Conservation (phyloP, 331 rosid species). For the Rosa hybrid region DNA sequence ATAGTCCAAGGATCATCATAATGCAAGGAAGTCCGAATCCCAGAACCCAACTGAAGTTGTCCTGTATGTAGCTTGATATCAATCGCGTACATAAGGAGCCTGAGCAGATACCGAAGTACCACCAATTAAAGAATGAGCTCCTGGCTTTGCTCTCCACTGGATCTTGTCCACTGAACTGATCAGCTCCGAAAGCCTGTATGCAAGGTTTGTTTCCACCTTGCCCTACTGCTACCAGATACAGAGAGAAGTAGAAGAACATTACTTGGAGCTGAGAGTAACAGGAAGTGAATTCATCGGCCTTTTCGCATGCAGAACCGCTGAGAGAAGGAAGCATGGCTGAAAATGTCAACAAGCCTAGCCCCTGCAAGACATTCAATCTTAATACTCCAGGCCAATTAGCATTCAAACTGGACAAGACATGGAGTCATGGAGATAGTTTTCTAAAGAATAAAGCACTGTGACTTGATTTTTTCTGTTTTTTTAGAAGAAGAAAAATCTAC, state of each 20-base stretch:
- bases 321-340: constrained; percentile 27
- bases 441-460: not conserved
- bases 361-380: constrained; percentile 24
- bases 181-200: constrained; percentile 47
- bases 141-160: constrained; percentile 37
- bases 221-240: constrained; percentile 40
- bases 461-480: no score
- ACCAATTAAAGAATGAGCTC: constrained; percentile 50
- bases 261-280: constrained; percentile 18
- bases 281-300: not conserved
- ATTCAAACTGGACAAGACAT: not conserved
- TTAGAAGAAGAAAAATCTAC: no score
- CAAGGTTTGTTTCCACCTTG: constrained; percentile 45
- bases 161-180: constrained; percentile 39
- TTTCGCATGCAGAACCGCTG: not conserved
- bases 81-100: constrained; percentile 7
- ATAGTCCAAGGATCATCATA: constrained; percentile 17
- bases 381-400: not conserved
- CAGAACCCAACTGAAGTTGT: constrained; percentile 41
- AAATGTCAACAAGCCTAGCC: constrained; percentile 30
- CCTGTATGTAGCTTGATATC: constrained; percentile 30
- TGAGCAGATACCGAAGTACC: constrained; percentile 21
- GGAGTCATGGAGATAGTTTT: not conserved
- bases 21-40: constrained; percentile 41
- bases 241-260: constrained; percentile 25